Conservation (phyloP, 805 yeast species). For the Nakazawaea laoshanensis region DNA sequence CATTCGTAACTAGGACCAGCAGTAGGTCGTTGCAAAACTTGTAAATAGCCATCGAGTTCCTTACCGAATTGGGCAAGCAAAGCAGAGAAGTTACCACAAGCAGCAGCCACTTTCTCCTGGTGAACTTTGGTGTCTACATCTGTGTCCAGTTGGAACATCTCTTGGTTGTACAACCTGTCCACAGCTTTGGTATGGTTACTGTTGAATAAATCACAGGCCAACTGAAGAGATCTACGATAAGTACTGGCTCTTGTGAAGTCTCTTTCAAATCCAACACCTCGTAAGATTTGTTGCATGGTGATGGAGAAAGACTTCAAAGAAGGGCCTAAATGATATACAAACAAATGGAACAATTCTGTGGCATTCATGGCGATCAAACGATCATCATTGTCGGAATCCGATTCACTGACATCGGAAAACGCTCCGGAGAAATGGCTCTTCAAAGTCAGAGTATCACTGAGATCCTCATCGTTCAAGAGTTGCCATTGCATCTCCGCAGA, state of each 20-base stretch:
- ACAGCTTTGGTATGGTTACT: constrained; percentile 51
- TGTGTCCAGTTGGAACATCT: constrained; percentile 32
- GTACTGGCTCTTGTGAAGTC: constrained; percentile 27
- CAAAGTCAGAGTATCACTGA: constrained; percentile 16
- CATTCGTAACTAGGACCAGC: constrained; percentile 37
- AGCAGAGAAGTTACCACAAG: constrained; percentile 73
- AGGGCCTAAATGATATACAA: constrained; percentile 64
- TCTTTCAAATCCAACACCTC: constrained; percentile 48
- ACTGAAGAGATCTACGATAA: constrained; percentile 34
- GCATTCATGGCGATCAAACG: constrained; percentile 20
- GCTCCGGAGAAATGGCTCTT: constrained; percentile 16
- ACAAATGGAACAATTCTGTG: constrained; percentile 51
- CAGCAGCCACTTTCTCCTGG: constrained; percentile 77
- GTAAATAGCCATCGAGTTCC: constrained; percentile 44
- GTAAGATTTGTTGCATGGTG: constrained; percentile 54
- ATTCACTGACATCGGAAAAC: background rate
- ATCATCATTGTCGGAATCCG: constrained; percentile 16
- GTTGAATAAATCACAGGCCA: constrained; percentile 49
- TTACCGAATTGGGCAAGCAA: constrained; percentile 53
- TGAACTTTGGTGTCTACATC: constrained; percentile 38
- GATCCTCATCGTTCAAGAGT: constrained; percentile 27
- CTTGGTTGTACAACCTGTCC: constrained; percentile 46
- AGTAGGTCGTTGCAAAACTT: constrained; percentile 23
- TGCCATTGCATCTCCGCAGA: constrained; percentile 64
- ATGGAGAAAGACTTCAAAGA: constrained; percentile 58